Percentiles rank a stretch among this genome's conserved stretches.
These are phyloP conservation scores for Corynascus novoguineensis DNA, from an alignment of 495 filamentous ascomycete species.

Conservation along the genomic window DNA sequence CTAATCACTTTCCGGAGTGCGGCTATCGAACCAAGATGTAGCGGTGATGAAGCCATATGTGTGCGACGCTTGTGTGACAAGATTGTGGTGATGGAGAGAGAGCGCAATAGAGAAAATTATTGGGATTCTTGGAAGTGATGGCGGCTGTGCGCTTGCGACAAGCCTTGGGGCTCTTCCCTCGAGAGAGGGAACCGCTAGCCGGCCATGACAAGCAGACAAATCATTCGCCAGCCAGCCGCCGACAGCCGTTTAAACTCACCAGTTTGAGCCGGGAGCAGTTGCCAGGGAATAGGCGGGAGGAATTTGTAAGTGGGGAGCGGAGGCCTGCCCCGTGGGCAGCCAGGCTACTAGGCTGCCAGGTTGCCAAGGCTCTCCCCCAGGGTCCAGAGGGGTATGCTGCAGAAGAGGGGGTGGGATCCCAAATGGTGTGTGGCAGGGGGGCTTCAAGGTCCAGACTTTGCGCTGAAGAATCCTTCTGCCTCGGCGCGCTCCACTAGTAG, in stretches of 20 bases:
- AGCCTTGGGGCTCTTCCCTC: background rate
- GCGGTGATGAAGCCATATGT: no score
- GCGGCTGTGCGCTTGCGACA: slow-evolving; percentile 2
- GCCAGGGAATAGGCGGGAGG: no score
- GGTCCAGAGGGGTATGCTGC: no score
- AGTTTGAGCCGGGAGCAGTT: background rate
- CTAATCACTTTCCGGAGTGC: no score
- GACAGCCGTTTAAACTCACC: background rate
- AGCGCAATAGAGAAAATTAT: no score
- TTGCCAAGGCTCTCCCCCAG: no score
- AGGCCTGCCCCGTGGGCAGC: slow-evolving; percentile 3
- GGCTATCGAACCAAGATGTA: no score
- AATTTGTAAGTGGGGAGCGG: background rate
- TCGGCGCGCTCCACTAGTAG: no score
- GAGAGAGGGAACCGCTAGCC: background rate
- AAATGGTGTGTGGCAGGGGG: no score
- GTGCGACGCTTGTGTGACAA: background rate
- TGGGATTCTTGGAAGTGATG: background rate
- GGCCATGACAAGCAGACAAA: background rate
- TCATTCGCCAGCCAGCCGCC: slow-evolving; percentile 8
- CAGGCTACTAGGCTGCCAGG: background rate
- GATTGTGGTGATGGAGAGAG: background rate
- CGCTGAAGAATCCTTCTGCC: background rate
- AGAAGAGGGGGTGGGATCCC: background rate
- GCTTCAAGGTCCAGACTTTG: background rate